Evolutionary conservation across 306 rosid genomes (phyloP).

Genomic region (Cucurbita moschata): DNA sequence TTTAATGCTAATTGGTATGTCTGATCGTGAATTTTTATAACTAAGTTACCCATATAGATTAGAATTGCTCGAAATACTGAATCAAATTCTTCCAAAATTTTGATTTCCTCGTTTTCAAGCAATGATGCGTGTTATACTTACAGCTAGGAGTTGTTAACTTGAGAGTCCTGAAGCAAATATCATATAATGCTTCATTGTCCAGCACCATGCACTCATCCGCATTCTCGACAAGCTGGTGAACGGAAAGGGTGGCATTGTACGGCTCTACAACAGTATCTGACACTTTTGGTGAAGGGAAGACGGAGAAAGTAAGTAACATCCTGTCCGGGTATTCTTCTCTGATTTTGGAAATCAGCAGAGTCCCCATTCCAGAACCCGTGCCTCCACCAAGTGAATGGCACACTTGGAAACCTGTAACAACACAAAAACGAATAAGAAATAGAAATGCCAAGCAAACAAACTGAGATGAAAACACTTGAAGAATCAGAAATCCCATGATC

Average conservation of each 20-base stretch:
- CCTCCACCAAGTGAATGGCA: slow-evolving; percentile 1
- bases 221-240: not conserved
- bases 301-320: not conserved
- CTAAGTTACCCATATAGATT: not conserved
- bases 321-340: not conserved
- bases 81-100: not conserved
- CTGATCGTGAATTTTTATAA: not conserved
- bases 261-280: not conserved
- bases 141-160: not conserved
- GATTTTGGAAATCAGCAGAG: not conserved
- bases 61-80: not conserved
- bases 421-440: not conserved
- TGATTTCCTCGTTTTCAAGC: not conserved
- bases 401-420: not conserved
- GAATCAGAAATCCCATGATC: not conserved
- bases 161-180: slow-evolving; percentile 1
- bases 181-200: slow-evolving; percentile 1
- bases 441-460: not conserved
- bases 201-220: slow-evolving; percentile 1
- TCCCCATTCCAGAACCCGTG: slow-evolving; percentile 1
- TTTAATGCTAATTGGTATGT: not conserved
- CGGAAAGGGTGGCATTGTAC: not conserved
- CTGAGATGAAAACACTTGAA: not conserved
- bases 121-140: not conserved
- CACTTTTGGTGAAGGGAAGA: not conserved